Base-by-base conservation (phyloP, 2,329 filamentous ascomycete species). In the Aspergillus sp. region DNA sequence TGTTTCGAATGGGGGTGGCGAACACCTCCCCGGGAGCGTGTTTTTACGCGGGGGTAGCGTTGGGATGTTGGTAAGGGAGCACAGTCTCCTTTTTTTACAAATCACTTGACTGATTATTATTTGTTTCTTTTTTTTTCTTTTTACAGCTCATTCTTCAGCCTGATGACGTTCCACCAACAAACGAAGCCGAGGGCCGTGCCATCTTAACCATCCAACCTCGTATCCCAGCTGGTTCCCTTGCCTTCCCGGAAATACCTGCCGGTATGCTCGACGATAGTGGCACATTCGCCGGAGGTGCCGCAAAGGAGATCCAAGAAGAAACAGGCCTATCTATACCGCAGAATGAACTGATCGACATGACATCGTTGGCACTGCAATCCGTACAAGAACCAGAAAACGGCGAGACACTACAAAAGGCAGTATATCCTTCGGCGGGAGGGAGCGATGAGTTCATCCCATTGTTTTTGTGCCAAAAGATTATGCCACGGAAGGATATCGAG, bases 361-460 rank as follows among this genome's bases (percentile, higher is more conserved):
- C 77, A 0, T 61, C 71, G 5, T 64, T 80, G 4, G 72, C 76
- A 2, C 49, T 76, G 4, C 49, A 62, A 11, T 49, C 48, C 6
- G 39, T 40, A 6, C 43, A 48, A 30, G 46, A 49, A 6, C 29
- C 45, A 2, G 48, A 45, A 11, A 52, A 58, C 4, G 56, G 57
- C 0, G 64, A 74, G 53, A 51, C 55, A 2, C 49, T 79, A 7
- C 73, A 76, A 46, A 61, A 69, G 39, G 75, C 68, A 0, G 66
- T 78, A 37, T 81, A 81, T 53, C 74, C 77, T 0, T 75, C 70
- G 9, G 65, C 75, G 1, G 79, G 79, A 2, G 78, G 74, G 2
- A 76, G 75, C 45, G 79, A 82, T 55, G 78, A 82, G 48, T 81
- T 77, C 50, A 75, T 81, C 27, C 75, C 77, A 0, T 53, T 81